Evolutionary conservation across 495 filamentous ascomycete species (phyloP).

Genomic region (Clohesyomyces aquaticus): DNA sequence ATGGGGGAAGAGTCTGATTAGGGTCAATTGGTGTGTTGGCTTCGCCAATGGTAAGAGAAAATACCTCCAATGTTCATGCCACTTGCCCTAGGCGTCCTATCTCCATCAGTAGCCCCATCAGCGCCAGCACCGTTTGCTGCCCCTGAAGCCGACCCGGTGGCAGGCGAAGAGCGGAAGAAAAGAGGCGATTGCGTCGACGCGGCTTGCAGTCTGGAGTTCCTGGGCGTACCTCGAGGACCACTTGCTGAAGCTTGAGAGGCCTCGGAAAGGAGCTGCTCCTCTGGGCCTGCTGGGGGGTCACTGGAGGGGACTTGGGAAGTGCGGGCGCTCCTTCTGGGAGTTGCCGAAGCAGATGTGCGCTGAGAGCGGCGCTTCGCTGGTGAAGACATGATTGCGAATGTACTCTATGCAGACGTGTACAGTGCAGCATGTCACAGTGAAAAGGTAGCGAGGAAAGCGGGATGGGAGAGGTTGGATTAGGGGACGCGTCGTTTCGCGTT

Average conservation of each 20-base stretch:
- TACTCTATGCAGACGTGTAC: not conserved
- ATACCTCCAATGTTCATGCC: slow-evolving; percentile 66
- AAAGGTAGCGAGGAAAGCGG: slow-evolving; percentile 9
- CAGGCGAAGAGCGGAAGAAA: slow-evolving; percentile 79
- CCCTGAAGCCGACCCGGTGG: slow-evolving; percentile 52
- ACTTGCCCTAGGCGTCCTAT: slow-evolving; percentile 76
- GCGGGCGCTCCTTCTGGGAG: slow-evolving; percentile 58
- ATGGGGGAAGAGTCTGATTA: slow-evolving; percentile 83
- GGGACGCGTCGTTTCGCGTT: slow-evolving; percentile 35
- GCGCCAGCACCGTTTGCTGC: slow-evolving; percentile 61
- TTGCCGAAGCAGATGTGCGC: slow-evolving; percentile 60
- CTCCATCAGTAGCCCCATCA: slow-evolving; percentile 69
- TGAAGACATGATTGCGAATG: slow-evolving; percentile 58
- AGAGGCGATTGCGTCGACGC: slow-evolving; percentile 74
- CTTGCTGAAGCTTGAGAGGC: slow-evolving; percentile 54
- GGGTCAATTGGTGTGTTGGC: not conserved
- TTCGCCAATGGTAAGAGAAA: slow-evolving; percentile 12
- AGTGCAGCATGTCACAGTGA: not conserved
- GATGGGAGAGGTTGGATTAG: slow-evolving; percentile 9
- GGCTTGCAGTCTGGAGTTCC: slow-evolving; percentile 33
- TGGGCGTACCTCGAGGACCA: slow-evolving; percentile 49
- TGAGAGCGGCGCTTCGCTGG: slow-evolving; percentile 57
- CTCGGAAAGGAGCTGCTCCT: slow-evolving; percentile 50
- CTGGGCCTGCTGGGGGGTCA: slow-evolving; percentile 55
- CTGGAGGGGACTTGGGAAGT: slow-evolving; percentile 56